A percentile compares a stretch with the other conserved stretches of the same genome.
These are phyloP conservation scores for Ochetophila trinervis DNA, from an alignment of 306 rosid species.

Conservation along the genomic window DNA sequence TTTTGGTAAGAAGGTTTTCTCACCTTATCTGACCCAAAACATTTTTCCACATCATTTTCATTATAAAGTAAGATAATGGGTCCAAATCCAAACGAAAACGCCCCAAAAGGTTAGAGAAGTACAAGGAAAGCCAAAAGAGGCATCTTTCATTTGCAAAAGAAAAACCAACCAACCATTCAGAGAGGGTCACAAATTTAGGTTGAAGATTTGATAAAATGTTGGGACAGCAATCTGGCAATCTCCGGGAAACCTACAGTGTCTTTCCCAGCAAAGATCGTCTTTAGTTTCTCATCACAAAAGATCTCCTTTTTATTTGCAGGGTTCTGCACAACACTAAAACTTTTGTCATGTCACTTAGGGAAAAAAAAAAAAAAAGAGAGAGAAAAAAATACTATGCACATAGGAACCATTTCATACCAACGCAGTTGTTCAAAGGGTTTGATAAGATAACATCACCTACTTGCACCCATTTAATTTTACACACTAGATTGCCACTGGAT, in stretches of 20 bases:
- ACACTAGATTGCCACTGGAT: too few species aligned
- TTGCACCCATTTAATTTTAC: too few species aligned
- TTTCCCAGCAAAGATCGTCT: constrained; percentile 62
- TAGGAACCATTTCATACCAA: too few species aligned
- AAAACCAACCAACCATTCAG: background rate
- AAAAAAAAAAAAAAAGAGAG: too few species aligned
- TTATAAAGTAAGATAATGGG: background rate
- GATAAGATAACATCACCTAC: too few species aligned
- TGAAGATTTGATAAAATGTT: constrained; percentile 48
- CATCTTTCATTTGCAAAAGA: background rate
- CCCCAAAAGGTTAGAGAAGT: background rate
- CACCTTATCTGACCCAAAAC: too few species aligned
- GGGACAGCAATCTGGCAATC: constrained; percentile 47
- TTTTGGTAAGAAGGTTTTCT: too few species aligned
- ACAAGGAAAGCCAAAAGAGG: background rate
- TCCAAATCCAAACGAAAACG: background rate
- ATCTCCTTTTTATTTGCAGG: constrained; percentile 60
- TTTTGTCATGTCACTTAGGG: background rate
- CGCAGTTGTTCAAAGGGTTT: too few species aligned
- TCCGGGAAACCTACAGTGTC: constrained; percentile 55
- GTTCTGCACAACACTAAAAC: constrained; percentile 47
- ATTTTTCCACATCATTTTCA: too few species aligned
- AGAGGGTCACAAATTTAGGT: background rate
- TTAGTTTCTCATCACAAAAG: constrained; percentile 60
- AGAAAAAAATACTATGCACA: too few species aligned